Evolutionary conservation across 306 rosid species (phyloP).

Genomic region (Phaseolus lunatus): DNA sequence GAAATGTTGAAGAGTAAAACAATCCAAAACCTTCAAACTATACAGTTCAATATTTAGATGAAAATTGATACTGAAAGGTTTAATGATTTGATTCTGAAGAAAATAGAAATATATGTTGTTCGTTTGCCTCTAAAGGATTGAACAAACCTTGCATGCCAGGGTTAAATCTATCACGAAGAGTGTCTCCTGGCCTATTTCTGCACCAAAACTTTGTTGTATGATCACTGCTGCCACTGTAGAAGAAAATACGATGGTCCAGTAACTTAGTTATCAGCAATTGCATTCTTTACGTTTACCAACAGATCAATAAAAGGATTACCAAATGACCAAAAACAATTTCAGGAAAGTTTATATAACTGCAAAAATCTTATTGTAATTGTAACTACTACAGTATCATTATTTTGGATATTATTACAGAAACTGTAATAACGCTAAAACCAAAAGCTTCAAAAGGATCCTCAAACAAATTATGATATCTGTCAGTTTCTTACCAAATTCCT

Average conservation of each 20-base stretch:
- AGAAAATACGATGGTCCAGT: constrained; percentile 37
- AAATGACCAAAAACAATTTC: constrained; percentile 15
- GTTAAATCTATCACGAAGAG: constrained; percentile 79
- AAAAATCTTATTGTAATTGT: not conserved
- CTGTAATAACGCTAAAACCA: not conserved
- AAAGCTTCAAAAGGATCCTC: constrained; percentile 7
- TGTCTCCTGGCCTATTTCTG: constrained; percentile 98
- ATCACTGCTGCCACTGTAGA: constrained; percentile 98
- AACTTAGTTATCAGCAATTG: constrained; percentile 14
- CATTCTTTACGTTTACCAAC: constrained; percentile 18
- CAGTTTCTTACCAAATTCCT: constrained; percentile 9
- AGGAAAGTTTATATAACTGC: not conserved
- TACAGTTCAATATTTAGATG: constrained; percentile 17
- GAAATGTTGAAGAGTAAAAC: constrained; percentile 35
- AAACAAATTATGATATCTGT: constrained; percentile 2
- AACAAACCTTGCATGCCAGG: constrained; percentile 69
- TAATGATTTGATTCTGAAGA: constrained; percentile 4
- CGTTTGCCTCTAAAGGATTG: constrained; percentile 23
- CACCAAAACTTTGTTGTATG: constrained; percentile 98
- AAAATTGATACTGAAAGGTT: not conserved
- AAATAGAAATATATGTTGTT: not conserved
- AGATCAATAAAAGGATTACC: constrained; percentile 22
- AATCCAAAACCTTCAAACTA: constrained; percentile 4
- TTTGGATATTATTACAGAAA: not conserved
- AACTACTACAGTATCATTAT: constrained; percentile 17